phyloP scores from a whole-genome alignment of 192 early-diverging fungal species.

The Backusella mclennaniae region DNA sequence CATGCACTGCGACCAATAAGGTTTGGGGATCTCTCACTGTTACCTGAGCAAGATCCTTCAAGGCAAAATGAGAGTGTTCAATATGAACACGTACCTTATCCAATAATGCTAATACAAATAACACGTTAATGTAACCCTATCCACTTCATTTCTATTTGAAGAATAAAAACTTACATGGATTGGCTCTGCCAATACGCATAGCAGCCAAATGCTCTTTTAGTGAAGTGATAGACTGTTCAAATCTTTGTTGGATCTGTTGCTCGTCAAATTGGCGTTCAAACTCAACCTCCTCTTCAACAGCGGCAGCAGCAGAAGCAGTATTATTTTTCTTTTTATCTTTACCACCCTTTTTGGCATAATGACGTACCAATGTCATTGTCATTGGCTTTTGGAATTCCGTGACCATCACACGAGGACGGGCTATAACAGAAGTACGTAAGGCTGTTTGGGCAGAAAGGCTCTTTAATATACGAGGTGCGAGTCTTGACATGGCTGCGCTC shows the following conservation, averaged over 20 bases:
- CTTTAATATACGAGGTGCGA: background rate
- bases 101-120: constrained; percentile 54
- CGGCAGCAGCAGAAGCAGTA: background rate
- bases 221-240: constrained; percentile 53
- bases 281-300: constrained; percentile 22
- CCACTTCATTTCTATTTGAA: background rate
- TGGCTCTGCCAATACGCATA: constrained; percentile 69
- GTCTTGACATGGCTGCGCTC: background rate
- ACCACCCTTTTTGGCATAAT: constrained; percentile 23
- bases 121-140: background rate
- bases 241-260: constrained; percentile 53
- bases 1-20: constrained; percentile 75
- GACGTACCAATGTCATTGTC: constrained; percentile 1
- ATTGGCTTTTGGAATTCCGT: background rate
- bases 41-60: constrained; percentile 72
- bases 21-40: constrained; percentile 82
- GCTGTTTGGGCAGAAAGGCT: background rate
- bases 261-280: constrained; percentile 54
- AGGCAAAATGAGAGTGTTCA: constrained; percentile 48
- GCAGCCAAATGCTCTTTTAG: constrained; percentile 66
- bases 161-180: constrained; percentile 51
- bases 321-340: constrained; percentile 9
- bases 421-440: background rate
- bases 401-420: background rate
- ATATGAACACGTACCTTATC: constrained; percentile 65